A percentile compares a stretch with the other conserved stretches of the same genome.
Evolutionary conservation across 768 basidiomycete genomes (phyloP).

Genomic region (Brasilioporus rufonigricans): DNA sequence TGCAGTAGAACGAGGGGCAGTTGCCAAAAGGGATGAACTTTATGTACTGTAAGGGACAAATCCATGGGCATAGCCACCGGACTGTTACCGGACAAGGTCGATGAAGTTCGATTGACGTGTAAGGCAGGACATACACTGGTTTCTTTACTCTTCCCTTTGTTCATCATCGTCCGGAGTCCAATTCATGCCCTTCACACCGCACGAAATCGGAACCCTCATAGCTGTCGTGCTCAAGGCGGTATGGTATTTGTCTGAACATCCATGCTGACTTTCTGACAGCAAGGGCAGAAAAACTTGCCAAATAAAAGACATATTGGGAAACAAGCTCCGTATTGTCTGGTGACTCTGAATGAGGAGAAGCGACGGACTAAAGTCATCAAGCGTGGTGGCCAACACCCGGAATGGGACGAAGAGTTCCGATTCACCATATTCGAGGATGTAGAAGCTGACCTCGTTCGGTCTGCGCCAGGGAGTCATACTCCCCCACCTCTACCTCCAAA

Average conservation of each 20-base stretch:
- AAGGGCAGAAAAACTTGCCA: conserved; percentile 74
- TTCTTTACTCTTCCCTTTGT: conserved; percentile 3
- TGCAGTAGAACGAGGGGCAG: too few species aligned
- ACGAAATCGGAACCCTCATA: conserved; percentile 89
- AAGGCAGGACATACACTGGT: conserved; percentile 16
- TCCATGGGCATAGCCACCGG: conserved; percentile 20
- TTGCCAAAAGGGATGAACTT: background rate
- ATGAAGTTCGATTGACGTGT: conserved; percentile 17
- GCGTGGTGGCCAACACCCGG: conserved; percentile 96
- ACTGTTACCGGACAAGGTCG: conserved; percentile 1
- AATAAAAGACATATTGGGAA: conserved; percentile 94
- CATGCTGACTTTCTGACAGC: conserved; percentile 17
- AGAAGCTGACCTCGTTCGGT: conserved; percentile 48
- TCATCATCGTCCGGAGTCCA: conserved; percentile 1
- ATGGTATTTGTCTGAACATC: conserved; percentile 34
- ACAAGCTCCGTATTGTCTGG: conserved; percentile 93
- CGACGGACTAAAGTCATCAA: conserved; percentile 91
- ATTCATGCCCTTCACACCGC: conserved; percentile 58
- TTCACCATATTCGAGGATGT: conserved; percentile 84
- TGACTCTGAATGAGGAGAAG: conserved; percentile 78
- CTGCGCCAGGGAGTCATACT: conserved; percentile 39
- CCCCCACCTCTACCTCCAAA: conserved; percentile 75
- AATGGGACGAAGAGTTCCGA: conserved; percentile 98
- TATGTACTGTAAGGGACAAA: background rate
- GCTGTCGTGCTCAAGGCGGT: conserved; percentile 94